phyloP scores from a whole-genome alignment of 768 basidiomycete genomes.

The Trichaptum fuscoviolaceum region DNA sequence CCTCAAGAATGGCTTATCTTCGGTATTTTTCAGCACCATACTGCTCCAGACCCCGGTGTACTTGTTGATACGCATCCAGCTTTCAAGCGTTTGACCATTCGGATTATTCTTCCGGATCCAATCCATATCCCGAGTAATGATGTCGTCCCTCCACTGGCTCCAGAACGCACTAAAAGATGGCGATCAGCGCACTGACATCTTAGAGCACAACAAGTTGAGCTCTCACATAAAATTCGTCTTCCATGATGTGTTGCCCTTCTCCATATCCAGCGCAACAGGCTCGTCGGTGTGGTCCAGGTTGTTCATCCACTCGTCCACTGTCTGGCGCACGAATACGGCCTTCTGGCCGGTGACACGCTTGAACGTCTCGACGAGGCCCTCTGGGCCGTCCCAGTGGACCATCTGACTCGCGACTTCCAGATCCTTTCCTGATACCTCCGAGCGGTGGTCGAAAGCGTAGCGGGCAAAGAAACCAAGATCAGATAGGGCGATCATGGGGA shows the following conservation, averaged over 20 bases:
- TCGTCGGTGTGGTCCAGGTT: conserved; percentile 25
- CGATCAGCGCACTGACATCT: neutral
- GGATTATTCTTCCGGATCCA: conserved; percentile 39
- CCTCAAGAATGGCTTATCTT: conserved; percentile 9
- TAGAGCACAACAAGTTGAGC: neutral
- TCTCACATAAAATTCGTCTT: conserved; percentile 31
- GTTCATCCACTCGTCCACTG: conserved; percentile 29
- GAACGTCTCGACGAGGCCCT: conserved; percentile 26
- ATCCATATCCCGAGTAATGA: conserved; percentile 38
- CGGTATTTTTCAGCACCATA: conserved; percentile 19
- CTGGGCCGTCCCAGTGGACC: conserved; percentile 23
- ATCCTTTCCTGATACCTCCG: conserved; percentile 30
- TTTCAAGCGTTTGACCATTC: conserved; percentile 29
- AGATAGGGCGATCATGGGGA: conserved; percentile 34
- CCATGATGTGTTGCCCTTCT: conserved; percentile 28
- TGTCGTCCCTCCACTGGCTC: conserved; percentile 37
- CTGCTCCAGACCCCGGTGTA: conserved; percentile 22
- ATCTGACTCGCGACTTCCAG: conserved; percentile 33
- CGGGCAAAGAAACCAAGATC: conserved; percentile 38
- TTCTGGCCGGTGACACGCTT: conserved; percentile 32
- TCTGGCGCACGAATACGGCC: conserved; percentile 28
- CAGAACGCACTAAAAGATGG: conserved; percentile 27
- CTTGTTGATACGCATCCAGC: conserved; percentile 33
- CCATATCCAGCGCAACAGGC: conserved; percentile 26
- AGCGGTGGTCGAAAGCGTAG: conserved; percentile 33